Evolutionary conservation across 768 basidiomycete species (phyloP).

Genomic region (Naganishia randhawae): DNA sequence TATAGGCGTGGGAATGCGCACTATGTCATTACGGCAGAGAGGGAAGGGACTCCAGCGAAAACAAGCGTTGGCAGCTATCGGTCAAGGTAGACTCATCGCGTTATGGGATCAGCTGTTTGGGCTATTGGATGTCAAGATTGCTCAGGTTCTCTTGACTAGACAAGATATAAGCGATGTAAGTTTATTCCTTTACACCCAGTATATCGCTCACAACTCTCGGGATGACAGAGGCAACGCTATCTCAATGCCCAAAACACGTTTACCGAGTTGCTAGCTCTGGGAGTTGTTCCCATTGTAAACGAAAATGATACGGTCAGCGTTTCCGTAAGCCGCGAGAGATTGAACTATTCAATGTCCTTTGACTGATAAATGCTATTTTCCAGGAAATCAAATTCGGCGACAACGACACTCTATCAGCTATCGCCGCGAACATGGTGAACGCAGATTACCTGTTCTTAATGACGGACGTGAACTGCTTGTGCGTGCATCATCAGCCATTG

Average conservation of each 20-base stretch:
- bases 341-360: background rate
- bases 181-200: constrained; percentile 26
- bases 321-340: constrained; percentile 52
- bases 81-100: constrained; percentile 91
- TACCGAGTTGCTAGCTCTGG: constrained; percentile 83
- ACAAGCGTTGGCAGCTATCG: constrained; percentile 96
- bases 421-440: constrained; percentile 94
- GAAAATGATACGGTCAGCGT: constrained; percentile 99
- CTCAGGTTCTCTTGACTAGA: constrained; percentile 86
- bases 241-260: constrained; percentile 95
- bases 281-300: constrained; percentile 95
- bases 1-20: constrained; percentile 89
- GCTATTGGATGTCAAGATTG: constrained; percentile 89
- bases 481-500: constrained; percentile 2
- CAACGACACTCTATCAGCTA: constrained; percentile 95
- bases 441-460: constrained; percentile 95
- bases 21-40: constrained; percentile 75
- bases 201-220: background rate
- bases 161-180: constrained; percentile 94
- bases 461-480: constrained; percentile 89
- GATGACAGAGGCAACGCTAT: constrained; percentile 77
- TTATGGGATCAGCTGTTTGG: constrained; percentile 96
- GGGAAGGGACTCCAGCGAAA: constrained; percentile 85
- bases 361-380: constrained; percentile 45
- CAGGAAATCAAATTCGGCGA: constrained; percentile 99